Evolutionary conservation across 2,329 filamentous ascomycete genomes (phyloP), one percentile per base, ranked within the genome.

Genomic region (Botryotinia calthae): DNA sequence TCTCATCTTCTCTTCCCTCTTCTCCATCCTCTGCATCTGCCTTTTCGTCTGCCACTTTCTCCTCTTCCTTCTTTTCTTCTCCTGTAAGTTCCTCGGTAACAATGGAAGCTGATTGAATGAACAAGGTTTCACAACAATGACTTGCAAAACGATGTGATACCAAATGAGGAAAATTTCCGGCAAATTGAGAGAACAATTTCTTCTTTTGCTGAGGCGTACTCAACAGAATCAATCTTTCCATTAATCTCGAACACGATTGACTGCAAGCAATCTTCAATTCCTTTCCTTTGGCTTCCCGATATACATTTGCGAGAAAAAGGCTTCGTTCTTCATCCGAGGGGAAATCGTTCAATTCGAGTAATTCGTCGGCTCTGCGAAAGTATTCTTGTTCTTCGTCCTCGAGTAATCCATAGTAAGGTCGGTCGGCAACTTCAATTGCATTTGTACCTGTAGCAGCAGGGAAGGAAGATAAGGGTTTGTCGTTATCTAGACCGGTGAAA

Each of bases 91-190:
- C 95, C 74, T 91, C 85, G 22, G 91, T 92, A 54, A 97, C 92
- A 18, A 92, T 84, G 1, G 93, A 91, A 0, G 95, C 95, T 2
- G 93, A 92, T 76, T 93, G 89, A 66, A 95, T 85, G 82, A 99
- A 98, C 46, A 99, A 87, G 40, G 93, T 93, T 84, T 99, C 96
- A 81, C 95, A 98, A 83, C 95, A 98, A 84, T 99, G 96, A 74
- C 95, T 97, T 8, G 96, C 96, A 79, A 99, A 99, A 28, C 96
- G 92, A 83, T 99, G 96, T 81, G 97, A 95, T 69, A 98, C 90
- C 42, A 99, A 87, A 78, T 95, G 91, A 73, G 95, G 85, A 82
- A 98, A 97, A 82, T 98, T 93, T 48, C 92, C 91, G 31, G 86
- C 90, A 81, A 98, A 98, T 62, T 92, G 93, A 76, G 89, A 88